Evolutionary conservation across 2,329 filamentous ascomycete species (phyloP).

Genomic region (Hypoxylon sp.): DNA sequence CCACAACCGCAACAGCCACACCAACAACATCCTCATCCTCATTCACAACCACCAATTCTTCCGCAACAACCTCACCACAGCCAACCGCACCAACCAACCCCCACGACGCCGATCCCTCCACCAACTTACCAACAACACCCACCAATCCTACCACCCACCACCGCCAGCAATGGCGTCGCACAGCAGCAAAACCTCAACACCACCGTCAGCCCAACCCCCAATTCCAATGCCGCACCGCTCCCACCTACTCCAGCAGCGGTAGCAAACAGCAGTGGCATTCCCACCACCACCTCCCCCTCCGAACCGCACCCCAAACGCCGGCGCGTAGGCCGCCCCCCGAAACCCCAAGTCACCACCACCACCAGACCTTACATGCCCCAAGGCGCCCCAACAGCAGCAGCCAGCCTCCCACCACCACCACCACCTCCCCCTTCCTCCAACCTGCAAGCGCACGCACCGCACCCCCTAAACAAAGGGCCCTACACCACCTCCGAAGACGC

Average conservation of each 20-base stretch:
- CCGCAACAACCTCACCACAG: constrained; percentile 23
- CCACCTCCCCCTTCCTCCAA: constrained; percentile 11
- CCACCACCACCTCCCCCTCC: background rate
- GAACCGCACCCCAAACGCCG: constrained; percentile 36
- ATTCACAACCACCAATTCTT: constrained; percentile 1
- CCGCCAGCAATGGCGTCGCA: constrained; percentile 16
- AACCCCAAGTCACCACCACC: constrained; percentile 15
- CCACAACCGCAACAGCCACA: constrained; percentile 14
- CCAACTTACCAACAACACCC: constrained; percentile 24
- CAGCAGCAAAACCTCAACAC: constrained; percentile 25
- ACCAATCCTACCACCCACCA: constrained; percentile 17
- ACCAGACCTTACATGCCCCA: constrained; percentile 23
- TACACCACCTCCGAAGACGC: constrained; percentile 52
- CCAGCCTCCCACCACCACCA: constrained; percentile 14
- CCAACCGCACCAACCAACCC: constrained; percentile 24
- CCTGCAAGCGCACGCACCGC: constrained; percentile 37
- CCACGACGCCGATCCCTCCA: constrained; percentile 5
- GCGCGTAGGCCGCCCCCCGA: constrained; percentile 37
- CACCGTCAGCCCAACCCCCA: background rate
- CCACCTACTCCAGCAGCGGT: constrained; percentile 1
- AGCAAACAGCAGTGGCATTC: background rate
- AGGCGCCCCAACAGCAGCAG: background rate
- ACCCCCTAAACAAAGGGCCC: constrained; percentile 49
- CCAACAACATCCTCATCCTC: constrained; percentile 6
- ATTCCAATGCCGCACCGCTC: constrained; percentile 4